Evolutionary conservation across 768 basidiomycete species (phyloP).

Genomic region (Russula sp.): DNA sequence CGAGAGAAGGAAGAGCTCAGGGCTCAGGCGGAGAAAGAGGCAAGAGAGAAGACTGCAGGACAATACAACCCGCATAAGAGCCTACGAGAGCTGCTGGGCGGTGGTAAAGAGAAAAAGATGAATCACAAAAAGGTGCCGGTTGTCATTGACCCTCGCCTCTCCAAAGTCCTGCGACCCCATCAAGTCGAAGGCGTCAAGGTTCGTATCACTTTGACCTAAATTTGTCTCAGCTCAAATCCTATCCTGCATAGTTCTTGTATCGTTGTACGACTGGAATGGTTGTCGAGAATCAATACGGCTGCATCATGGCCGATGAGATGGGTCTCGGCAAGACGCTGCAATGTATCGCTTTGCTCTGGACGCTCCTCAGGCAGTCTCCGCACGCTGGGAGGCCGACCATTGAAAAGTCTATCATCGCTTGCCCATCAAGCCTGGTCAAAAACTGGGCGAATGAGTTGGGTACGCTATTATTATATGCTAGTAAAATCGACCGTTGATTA

Average conservation of each 20-base stretch:
- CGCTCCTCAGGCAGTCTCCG: slow-evolving; percentile 92
- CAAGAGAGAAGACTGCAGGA: slow-evolving; percentile 64
- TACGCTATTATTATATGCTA: slow-evolving; percentile 36
- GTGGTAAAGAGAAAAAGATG: slow-evolving; percentile 64
- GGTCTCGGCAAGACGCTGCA: slow-evolving; percentile 96
- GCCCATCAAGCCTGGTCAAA: slow-evolving; percentile 93
- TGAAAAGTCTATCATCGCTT: slow-evolving; percentile 97
- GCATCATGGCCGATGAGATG: slow-evolving; percentile 99
- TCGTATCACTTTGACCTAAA: slow-evolving; percentile 30
- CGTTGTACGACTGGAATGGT: slow-evolving; percentile 92
- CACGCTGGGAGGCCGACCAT: slow-evolving; percentile 81
- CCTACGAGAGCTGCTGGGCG: slow-evolving; percentile 71
- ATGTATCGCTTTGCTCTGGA: slow-evolving; percentile 95
- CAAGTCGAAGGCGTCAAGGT: slow-evolving; percentile 98
- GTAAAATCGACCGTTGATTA: slow-evolving; percentile 9
- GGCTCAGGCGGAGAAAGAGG: slow-evolving; percentile 59
- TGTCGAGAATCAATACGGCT: slow-evolving; percentile 86
- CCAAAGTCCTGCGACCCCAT: slow-evolving; percentile 91
- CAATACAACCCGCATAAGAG: slow-evolving; percentile 92
- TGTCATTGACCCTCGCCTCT: slow-evolving; percentile 87
- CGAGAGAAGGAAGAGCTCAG: slow-evolving; percentile 72
- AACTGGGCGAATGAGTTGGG: slow-evolving; percentile 99
- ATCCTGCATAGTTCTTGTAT: slow-evolving; percentile 77
- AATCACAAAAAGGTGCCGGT: slow-evolving; percentile 82
- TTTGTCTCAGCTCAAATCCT: slow-evolving; percentile 14